phyloP scores from a whole-genome alignment of 306 rosid genomes.

The Prunus mongolica region DNA sequence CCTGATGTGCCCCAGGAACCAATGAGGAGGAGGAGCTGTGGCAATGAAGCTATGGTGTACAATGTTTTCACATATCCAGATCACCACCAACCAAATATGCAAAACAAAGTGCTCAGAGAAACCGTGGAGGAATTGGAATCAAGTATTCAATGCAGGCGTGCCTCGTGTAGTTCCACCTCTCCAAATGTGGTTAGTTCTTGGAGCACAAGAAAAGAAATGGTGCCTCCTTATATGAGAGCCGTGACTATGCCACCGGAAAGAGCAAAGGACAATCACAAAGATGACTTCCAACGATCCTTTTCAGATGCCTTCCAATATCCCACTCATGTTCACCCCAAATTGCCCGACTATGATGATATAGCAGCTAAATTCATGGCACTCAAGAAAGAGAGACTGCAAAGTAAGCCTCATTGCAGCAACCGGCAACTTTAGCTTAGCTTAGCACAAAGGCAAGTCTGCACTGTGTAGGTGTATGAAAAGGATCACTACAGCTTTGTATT shows the following conservation, averaged over 20 bases:
- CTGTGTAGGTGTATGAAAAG: background rate
- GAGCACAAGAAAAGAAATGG: constrained; percentile 22
- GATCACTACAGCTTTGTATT: background rate
- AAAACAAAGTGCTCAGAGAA: constrained; percentile 15
- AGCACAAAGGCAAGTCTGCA: background rate
- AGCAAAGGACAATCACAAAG: constrained; percentile 17
- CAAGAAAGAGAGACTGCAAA: constrained; percentile 43
- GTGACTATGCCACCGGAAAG: constrained; percentile 61
- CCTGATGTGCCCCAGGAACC: constrained; percentile 9
- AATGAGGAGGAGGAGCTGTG: constrained; percentile 28
- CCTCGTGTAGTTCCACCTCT: constrained; percentile 3
- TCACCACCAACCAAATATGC: constrained; percentile 17
- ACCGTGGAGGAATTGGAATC: constrained; percentile 11
- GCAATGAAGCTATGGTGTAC: constrained; percentile 19
- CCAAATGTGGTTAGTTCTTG: constrained; percentile 17
- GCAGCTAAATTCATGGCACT: constrained; percentile 60
- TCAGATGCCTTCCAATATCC: constrained; percentile 52
- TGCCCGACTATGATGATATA: constrained; percentile 73
- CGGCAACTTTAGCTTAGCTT: background rate
- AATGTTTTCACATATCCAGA: constrained; percentile 33
- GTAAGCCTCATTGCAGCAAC: constrained; percentile 8
- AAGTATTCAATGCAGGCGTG: constrained; percentile 1
- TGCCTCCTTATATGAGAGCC: constrained; percentile 41
- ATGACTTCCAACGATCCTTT: constrained; percentile 44
- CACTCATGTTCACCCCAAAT: constrained; percentile 70